Base-by-base conservation (phyloP, 1,139 yeast genomes). In the Taphrina confusa region DNA sequence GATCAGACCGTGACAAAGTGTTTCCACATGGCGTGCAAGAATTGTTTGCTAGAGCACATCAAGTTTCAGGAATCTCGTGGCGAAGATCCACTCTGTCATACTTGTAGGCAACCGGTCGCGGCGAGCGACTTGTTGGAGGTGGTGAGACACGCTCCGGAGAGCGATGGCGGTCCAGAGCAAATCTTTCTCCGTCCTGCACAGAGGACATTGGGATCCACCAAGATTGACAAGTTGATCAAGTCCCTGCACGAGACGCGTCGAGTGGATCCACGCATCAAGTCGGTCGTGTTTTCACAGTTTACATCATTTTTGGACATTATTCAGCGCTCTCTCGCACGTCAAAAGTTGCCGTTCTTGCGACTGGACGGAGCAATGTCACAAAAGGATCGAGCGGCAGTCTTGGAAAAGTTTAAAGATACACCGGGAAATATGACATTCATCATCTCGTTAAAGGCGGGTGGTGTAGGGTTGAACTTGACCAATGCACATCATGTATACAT, bases 241-340 rank as follows among this genome's bases (percentile, higher is more conserved):
- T 90, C 85, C 68, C 72, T 88, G 37, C 76, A 78, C 61, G 75
- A 71, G 42, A 73, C 86, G 18, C 77, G 78, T 64, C 79, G 77
- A 27, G 80, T 81, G 56, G 76, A 78, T 33, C 81, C 87, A 2
- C 81, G 81, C 25, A 88, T 84, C 63, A 91, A 85, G 67, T 82
- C 87, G 2, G 90, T 92, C 57, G 92, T 92, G 0, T 91, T 92
- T 70, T 89, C 97, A 0, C 97, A 91, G 68, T 92, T 92, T 68
- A 86, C 96, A 0, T 80, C 90, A 0, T 91, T 83, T 67, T 72
- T 92, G 63, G 96, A 89, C 70, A 75, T 89, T 8, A 81, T 92
- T 60, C 85, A 87, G 66, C 71, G 71, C 22, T 95, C 85, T 66
- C 72, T 92, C 4, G 64, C 70, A 1, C 68, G 71, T 8, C 66